A percentile compares a stretch with the other conserved stretches of the same genome.
Evolutionary conservation across 73 alveolate genomes (phyloP).

Genomic region (Paramecium primaurelia): DNA sequence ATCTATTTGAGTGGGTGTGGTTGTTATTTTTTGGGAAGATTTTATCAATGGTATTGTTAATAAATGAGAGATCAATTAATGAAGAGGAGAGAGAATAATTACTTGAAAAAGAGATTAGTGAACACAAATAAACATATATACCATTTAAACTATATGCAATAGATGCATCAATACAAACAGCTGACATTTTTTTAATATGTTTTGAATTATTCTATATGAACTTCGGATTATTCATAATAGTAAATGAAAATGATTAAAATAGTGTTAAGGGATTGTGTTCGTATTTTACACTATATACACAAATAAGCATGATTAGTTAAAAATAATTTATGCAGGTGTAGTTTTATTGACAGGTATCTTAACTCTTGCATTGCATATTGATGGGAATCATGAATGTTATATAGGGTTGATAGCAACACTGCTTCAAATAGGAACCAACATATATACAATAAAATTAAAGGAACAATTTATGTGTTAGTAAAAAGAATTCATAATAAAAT

Average conservation of each 20-base stretch:
- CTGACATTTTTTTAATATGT: neutral
- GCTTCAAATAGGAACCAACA: neutral
- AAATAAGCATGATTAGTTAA: neutral
- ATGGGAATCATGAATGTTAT: neutral
- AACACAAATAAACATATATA: neutral
- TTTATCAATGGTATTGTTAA: neutral
- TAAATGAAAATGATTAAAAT: neutral
- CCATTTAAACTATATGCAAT: neutral
- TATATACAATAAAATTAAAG: neutral
- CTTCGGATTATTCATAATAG: conserved; percentile 18
- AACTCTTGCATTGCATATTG: neutral
- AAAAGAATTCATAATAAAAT: neutral
- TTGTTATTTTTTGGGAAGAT: neutral
- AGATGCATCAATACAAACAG: neutral
- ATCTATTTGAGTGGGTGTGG: conserved; percentile 35
- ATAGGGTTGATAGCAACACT: conserved; percentile 6
- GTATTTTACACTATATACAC: neutral
- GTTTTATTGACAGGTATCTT: neutral
- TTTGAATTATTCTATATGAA: neutral
- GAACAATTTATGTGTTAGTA: conserved; percentile 11
- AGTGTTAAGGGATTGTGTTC: neutral
- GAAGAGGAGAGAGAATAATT: neutral
- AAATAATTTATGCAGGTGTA: neutral
- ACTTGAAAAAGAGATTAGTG: neutral
- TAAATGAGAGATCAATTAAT: neutral